A percentile compares a stretch with the other conserved stretches of the same genome.
phyloP scores from a whole-genome alignment of 179 eudicot genomes.

The Patellifolia procumbens region DNA sequence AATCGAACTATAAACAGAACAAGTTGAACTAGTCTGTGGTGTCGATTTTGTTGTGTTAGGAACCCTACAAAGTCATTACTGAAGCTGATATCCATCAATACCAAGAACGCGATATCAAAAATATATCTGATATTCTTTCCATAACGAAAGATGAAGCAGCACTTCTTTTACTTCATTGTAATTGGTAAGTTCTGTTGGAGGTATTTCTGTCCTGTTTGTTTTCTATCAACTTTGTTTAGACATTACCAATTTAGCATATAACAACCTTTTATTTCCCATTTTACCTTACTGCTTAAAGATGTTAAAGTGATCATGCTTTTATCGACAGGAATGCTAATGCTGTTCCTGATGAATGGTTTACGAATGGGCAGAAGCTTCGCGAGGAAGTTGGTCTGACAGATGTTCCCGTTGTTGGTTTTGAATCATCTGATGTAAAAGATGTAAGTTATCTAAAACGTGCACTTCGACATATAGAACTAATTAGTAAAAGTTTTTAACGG shows the following conservation, averaged over 20 bases:
- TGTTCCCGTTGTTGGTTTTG: background rate
- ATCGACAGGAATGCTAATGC: conserved; percentile 5
- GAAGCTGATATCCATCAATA: background rate
- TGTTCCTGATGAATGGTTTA: conserved; percentile 14
- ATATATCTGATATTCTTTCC: conserved; percentile 2
- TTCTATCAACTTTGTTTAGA: too few relatives aligned
- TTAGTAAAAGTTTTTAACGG: too few relatives aligned
- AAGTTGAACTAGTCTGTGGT: background rate
- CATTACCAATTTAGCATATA: too few relatives aligned
- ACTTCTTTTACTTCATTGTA: conserved; percentile 10
- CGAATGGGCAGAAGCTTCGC: background rate
- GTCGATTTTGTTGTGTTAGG: background rate
- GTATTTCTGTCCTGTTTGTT: too few relatives aligned
- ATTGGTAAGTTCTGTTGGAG: conserved; percentile 13
- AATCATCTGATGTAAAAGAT: background rate
- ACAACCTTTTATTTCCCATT: too few relatives aligned
- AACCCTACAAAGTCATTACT: conserved; percentile 6
- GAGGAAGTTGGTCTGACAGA: conserved; percentile 12
- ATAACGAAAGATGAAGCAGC: conserved; percentile 15
- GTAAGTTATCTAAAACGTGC: conserved; percentile 15
- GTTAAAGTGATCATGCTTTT: background rate
- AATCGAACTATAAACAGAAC: too few relatives aligned
- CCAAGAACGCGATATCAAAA: background rate
- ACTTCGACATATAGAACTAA: too few relatives aligned
- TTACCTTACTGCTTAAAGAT: background rate